Percentiles rank a stretch among this genome's conserved stretches.
phyloP scores from a whole-genome alignment of 805 yeast species.

The Kuraishia cidri region DNA sequence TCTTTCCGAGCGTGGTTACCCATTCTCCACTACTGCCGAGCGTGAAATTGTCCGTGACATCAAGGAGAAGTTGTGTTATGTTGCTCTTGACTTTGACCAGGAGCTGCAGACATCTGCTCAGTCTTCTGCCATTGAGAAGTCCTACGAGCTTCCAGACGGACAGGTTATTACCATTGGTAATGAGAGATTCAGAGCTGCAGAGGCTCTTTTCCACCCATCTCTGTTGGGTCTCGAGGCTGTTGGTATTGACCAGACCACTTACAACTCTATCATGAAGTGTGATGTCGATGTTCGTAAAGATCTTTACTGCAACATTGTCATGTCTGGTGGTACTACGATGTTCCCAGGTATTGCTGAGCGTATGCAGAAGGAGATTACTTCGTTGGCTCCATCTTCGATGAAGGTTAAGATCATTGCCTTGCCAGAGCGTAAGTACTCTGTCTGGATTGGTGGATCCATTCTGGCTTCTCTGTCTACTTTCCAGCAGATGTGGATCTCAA shows the following conservation, averaged over 20 bases:
- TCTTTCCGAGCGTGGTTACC: constrained; percentile 96
- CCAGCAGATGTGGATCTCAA: constrained; percentile 99
- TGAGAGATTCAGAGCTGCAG: constrained; percentile 99
- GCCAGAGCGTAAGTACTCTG: constrained; percentile 98
- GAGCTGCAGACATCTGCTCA: constrained; percentile 99
- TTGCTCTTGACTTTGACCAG: constrained; percentile 98
- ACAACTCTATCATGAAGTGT: constrained; percentile 95
- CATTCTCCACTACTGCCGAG: constrained; percentile 98
- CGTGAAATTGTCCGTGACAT: constrained; percentile 93
- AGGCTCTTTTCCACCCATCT: constrained; percentile 98
- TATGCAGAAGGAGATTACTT: constrained; percentile 99
- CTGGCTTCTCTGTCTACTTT: constrained; percentile 97
- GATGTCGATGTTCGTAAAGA: constrained; percentile 99
- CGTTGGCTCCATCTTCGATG: constrained; percentile 99
- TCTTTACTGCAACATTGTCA: constrained; percentile 97
- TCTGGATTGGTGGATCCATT: constrained; percentile 99
- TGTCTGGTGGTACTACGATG: constrained; percentile 99
- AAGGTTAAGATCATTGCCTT: constrained; percentile 99
- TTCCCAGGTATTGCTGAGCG: constrained; percentile 99
- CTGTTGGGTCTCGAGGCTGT: constrained; percentile 86
- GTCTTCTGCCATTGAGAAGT: constrained; percentile 96
- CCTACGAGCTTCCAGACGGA: constrained; percentile 99
- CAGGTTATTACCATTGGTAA: constrained; percentile 99
- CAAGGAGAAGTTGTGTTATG: constrained; percentile 98
- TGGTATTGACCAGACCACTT: constrained; percentile 98